Evolutionary conservation across 768 basidiomycete genomes (phyloP).

Genomic region (Cytidiella melzeri): DNA sequence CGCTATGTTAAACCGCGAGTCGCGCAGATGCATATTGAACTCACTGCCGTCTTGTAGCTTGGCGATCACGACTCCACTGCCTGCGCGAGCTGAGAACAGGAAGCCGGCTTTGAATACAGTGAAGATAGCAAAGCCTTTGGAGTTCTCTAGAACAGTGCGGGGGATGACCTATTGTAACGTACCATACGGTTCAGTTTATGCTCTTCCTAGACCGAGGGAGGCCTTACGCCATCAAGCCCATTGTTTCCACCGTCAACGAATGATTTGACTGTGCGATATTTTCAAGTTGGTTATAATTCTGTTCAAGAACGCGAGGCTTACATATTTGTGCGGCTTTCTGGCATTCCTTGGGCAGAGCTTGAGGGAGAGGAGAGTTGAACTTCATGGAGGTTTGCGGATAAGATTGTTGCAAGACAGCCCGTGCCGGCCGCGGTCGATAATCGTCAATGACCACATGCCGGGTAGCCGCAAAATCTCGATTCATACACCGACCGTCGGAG

Average conservation of each 20-base stretch:
- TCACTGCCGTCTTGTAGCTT: constrained; percentile 72
- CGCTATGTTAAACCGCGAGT: neutral
- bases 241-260: constrained; percentile 80
- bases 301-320: constrained; percentile 29
- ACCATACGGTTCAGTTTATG: constrained; percentile 1
- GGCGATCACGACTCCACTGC: constrained; percentile 86
- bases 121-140: constrained; percentile 84
- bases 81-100: constrained; percentile 70
- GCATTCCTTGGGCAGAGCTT: constrained; percentile 76
- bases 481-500: neutral
- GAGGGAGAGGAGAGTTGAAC: constrained; percentile 43
- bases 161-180: constrained; percentile 45
- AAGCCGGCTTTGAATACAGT: constrained; percentile 74
- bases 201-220: no score
- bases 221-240: constrained; percentile 70
- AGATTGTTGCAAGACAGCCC: no score
- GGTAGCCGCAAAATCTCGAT: neutral
- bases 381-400: constrained; percentile 32
- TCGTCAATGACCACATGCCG: neutral
- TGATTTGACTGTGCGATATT: constrained; percentile 53
- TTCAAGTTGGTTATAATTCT: constrained; percentile 7
- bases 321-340: constrained; percentile 84
- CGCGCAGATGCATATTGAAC: neutral
- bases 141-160: constrained; percentile 45
- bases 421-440: no score